Conservation (phyloP, 176 grass and related monocot species). For the Triticum timopheevii region DNA sequence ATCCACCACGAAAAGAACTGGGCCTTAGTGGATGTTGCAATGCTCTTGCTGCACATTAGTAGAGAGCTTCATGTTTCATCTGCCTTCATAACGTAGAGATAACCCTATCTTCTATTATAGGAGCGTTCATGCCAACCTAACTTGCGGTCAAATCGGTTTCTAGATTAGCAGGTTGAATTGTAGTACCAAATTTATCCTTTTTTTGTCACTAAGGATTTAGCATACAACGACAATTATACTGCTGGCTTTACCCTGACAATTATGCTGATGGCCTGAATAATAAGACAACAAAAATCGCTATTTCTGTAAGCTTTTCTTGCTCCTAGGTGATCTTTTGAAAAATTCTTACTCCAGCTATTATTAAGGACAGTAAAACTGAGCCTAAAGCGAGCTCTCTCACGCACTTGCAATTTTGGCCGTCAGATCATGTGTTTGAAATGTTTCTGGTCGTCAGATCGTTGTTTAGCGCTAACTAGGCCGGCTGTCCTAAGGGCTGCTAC, state of each 20-base stretch:
- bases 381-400: too few relatives aligned
- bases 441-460: too few relatives aligned
- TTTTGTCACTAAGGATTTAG: background rate
- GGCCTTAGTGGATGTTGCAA: background rate
- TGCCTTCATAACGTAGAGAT: background rate
- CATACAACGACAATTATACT: background rate
- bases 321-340: background rate
- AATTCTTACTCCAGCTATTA: background rate
- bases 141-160: background rate
- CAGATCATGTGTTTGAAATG: too few relatives aligned
- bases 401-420: too few relatives aligned
- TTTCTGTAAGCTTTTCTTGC: background rate
- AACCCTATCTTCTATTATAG: background rate
- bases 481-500: too few relatives aligned
- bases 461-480: too few relatives aligned
- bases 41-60: background rate
- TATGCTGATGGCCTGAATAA: background rate
- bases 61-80: background rate
- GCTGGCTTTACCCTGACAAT: background rate
- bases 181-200: background rate
- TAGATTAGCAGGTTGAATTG: conserved; percentile 9
- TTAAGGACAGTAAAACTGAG: too few relatives aligned
- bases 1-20: too few relatives aligned
- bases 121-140: background rate
- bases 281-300: background rate